Evolutionary conservation across 2,329 filamentous ascomycete species (phyloP), one percentile per base, ranked within the genome.

Genomic region (Fusarium torulosum): DNA sequence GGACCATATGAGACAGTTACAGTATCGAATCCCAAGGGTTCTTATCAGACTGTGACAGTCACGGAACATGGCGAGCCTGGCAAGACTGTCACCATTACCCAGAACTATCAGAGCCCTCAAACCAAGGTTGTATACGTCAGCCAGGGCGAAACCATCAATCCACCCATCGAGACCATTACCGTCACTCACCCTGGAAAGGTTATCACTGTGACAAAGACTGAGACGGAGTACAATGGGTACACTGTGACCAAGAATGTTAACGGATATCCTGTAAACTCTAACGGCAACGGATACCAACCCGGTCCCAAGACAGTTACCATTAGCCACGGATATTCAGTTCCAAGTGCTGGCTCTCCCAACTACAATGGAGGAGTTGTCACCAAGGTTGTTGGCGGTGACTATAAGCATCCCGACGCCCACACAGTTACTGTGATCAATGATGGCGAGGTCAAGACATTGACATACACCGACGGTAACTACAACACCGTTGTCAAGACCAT

Each of bases 91-190:
- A 71, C 69, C 2, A 29, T 72, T 37, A 67, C 58, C n/a, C 46
- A 64, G 17, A 46, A 64, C 31, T 58, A 70, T 38, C 59, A 68
- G 20, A 43, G 21, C 13, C 67, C 66, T 21, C 51, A 54, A 20
- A 64, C 52, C 41, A 69, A 55, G 53, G 43, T 64, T 35, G 66
- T 70, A 8, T 72, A 72, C 44, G 47, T 71, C 35, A 71, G 66
- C 37, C 51, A 72, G 7, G 69, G 69, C n/a, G 57, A 55, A 35
- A 53, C 52, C 8, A 31, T 67, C 41, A 33, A 68, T 40, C 57
- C 67, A 10, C 57, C 64, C 25, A 66, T 60, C 31, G 65, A 76
- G 46, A 78, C 76, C 19, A 63, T 77, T 9, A 76, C 72, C 4
- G 56, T 73, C 20, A 75, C 73, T 9, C 23, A 66, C 8, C 53